A percentile compares a stretch with the other conserved stretches of the same genome.
Conservation (phyloP, 164 flowering plant species). For the Echeveria elegans region DNA sequence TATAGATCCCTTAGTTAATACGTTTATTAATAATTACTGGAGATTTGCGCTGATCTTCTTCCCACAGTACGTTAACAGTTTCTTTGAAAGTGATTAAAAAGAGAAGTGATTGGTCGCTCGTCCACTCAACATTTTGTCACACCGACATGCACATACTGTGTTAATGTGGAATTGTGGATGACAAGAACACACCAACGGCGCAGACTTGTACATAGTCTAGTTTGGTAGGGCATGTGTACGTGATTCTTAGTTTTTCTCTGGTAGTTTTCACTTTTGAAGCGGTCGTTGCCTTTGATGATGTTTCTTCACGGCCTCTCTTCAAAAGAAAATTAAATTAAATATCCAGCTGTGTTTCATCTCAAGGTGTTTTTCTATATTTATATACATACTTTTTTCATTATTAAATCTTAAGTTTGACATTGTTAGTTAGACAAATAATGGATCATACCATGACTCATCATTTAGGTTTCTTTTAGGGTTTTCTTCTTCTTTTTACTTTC, state of each 20-base stretch:
- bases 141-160: not conserved
- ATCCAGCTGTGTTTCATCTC: slow-evolving; percentile 7
- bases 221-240: slow-evolving; percentile 8
- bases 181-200: not conserved
- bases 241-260: slow-evolving; percentile 7
- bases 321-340: not conserved
- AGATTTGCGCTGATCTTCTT: slow-evolving; percentile 1
- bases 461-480: not conserved
- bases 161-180: slow-evolving; percentile 4
- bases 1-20: not conserved
- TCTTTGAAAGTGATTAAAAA: not conserved
- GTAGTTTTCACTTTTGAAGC: not conserved
- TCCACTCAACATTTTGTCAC: not conserved
- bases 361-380: not conserved
- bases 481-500: not conserved
- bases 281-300: slow-evolving; percentile 1
- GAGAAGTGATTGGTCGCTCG: not conserved
- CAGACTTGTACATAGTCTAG: not conserved
- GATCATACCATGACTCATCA: not conserved
- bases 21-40: not conserved
- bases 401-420: not conserved
- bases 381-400: not conserved
- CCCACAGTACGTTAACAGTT: not conserved
- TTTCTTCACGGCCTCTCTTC: not conserved
- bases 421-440: not conserved